phyloP scores from a whole-genome alignment of 2,329 filamentous ascomycete genomes.

The Dactylellina parvicollis region DNA sequence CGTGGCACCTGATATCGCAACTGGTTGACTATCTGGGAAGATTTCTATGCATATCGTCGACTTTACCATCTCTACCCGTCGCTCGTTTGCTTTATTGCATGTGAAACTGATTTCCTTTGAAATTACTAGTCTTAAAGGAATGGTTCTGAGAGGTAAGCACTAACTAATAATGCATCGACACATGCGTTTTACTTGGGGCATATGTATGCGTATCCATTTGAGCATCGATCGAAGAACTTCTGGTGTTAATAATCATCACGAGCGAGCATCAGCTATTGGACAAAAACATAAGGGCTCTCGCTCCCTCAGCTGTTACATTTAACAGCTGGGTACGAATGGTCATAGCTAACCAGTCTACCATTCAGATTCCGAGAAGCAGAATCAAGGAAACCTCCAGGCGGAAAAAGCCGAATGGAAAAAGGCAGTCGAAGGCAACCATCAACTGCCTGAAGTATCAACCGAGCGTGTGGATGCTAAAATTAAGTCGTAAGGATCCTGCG shows the following conservation, averaged over 20 bases:
- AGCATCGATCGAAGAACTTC: slow-evolving; percentile 20
- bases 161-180: neutral
- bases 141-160: slow-evolving; percentile 30
- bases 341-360: neutral
- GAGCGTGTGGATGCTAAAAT: slow-evolving; percentile 39
- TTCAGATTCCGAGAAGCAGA: slow-evolving; percentile 22
- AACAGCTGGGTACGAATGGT: neutral
- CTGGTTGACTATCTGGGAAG: neutral
- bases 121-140: slow-evolving; percentile 17
- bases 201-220: slow-evolving; percentile 10
- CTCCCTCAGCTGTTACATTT: too few species aligned
- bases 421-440: slow-evolving; percentile 21
- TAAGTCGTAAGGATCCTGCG: slow-evolving; percentile 28
- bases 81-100: slow-evolving; percentile 11
- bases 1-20: slow-evolving; percentile 48
- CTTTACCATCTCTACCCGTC: slow-evolving; percentile 5
- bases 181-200: neutral
- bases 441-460: slow-evolving; percentile 40
- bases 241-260: neutral
- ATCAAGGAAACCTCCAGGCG: slow-evolving; percentile 12
- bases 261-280: too few species aligned
- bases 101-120: slow-evolving; percentile 30
- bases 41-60: slow-evolving; percentile 4
- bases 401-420: slow-evolving; percentile 37
- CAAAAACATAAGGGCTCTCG: too few species aligned